Conservation (phyloP, 2,329 filamentous ascomycete genomes). For the Pseudogymnoascus sp. region DNA sequence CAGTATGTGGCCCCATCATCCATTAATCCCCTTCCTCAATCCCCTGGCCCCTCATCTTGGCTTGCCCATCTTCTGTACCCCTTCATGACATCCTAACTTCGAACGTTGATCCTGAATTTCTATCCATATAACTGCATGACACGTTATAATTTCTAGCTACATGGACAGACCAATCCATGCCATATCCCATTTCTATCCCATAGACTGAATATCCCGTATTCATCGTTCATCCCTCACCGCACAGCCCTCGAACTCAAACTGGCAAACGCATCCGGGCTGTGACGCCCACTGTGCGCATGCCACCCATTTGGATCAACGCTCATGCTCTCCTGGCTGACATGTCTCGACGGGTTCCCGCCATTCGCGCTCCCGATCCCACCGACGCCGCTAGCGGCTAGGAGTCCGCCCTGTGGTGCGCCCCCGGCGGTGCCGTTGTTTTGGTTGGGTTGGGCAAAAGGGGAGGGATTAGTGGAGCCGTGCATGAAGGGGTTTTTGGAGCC, state of each 20-base stretch:
- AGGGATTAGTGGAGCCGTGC: neutral
- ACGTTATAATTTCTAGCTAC: neutral
- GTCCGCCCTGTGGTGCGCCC: neutral
- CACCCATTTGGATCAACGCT: constrained; percentile 40
- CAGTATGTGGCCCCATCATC: neutral
- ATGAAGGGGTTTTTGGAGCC: constrained; percentile 32
- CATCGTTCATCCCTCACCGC: neutral
- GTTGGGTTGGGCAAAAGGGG: neutral
- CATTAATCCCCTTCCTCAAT: neutral
- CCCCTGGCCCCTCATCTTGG: neutral
- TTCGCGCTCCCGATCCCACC: neutral
- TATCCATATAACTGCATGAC: neutral
- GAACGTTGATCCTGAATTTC: neutral
- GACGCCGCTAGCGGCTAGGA: neutral
- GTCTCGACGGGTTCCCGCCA: constrained; percentile 31
- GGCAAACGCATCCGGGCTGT: constrained; percentile 75
- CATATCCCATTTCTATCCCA: neutral
- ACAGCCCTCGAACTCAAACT: constrained; percentile 44
- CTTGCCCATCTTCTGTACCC: neutral
- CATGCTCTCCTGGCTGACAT: constrained; percentile 65
- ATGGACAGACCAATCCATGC: neutral
- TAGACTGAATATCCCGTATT: neutral
- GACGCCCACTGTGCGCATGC: constrained; percentile 62
- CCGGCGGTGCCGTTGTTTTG: neutral
- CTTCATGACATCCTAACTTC: neutral